Evolutionary conservation across 352 stramenopile genomes (phyloP).

Genomic region (Phytophthora lateralis): DNA sequence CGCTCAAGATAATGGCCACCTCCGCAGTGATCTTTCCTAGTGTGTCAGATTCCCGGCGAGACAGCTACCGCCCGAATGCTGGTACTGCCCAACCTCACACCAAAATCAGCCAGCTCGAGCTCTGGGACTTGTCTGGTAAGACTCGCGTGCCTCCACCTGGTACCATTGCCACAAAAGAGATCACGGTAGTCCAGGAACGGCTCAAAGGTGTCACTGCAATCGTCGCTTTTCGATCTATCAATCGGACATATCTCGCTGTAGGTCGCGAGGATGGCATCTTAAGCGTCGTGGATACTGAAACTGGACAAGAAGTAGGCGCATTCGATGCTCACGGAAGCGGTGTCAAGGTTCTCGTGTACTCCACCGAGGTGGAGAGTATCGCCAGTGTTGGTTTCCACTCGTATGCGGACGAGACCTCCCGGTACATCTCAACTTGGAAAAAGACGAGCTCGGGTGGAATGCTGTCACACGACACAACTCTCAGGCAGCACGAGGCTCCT

Average conservation of each 20-base stretch:
- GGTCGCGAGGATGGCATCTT: conserved; percentile 64
- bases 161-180: conserved; percentile 34
- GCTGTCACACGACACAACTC: conserved; percentile 38
- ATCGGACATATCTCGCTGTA: conserved; percentile 56
- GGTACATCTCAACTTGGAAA: conserved; percentile 62
- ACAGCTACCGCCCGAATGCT: conserved; percentile 42
- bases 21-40: conserved; percentile 56
- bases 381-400: conserved; percentile 65
- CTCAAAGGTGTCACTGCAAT: conserved; percentile 61
- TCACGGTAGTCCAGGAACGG: conserved; percentile 42
- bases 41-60: conserved; percentile 20
- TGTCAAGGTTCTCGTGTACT: conserved; percentile 58
- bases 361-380: conserved; percentile 50
- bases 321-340: conserved; percentile 67
- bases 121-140: conserved; percentile 59
- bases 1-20: conserved; percentile 53
- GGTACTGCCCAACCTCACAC: conserved; percentile 38
- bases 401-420: conserved; percentile 70
- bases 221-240: conserved; percentile 50
- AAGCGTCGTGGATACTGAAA: conserved; percentile 60
- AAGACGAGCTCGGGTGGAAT: conserved; percentile 37
- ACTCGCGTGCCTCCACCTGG: conserved; percentile 23
- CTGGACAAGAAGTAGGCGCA: conserved; percentile 40
- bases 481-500: conserved; percentile 43
- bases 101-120: conserved; percentile 59